Evolutionary conservation across 352 stramenopile genomes (phyloP), one percentile per base, ranked within the genome.

Genomic region (Phytophthora boehmeriae): DNA sequence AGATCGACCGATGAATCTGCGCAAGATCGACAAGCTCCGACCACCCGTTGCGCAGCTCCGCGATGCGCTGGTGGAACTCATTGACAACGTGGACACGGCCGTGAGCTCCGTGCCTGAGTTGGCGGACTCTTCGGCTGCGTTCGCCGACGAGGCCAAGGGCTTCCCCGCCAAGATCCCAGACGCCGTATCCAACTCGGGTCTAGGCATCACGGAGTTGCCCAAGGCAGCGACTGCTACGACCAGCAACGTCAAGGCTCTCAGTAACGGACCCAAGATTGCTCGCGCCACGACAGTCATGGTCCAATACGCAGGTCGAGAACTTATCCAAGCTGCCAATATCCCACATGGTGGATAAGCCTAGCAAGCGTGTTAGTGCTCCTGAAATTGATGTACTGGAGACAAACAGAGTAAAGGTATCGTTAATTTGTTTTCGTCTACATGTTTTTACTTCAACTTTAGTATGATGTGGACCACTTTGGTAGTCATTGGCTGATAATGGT

Each of bases 61-160:
- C 4, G 77, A 86, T 10, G 77, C 77, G 20, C 47, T 86, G 22
- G 63, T 76, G 5, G 77, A 83, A 14, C 51, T 86, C 14, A 39
- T 86, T n/a, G 75, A 86, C 8, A 86, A 86, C 52, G 60, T 84
- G 1, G 23, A 83, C 54, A 82, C 72, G 0, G 77, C 77, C 0
- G 77, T 62, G 22, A 76, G 55, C 8, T 83, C 75, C 3, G 66
- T 86, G 25, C 77, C 77, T 1, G 77, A 82, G 41, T 66, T 86
- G 16, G 63, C 55, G 9, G 69, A 80, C 27, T 65, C 80, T 62
- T 75, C 66, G 6, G 60, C 64, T 6, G 47, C 69, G 1, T 80
- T 84, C 30, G 28, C 59, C 1, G 58, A 75, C 9, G 77, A 86
- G 44, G 73, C 74, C 16, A 74, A 84, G 52, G 58, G 68, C 10